Evolutionary conservation across 495 filamentous ascomycete genomes (phyloP).

Genomic region (Neurospora africana): DNA sequence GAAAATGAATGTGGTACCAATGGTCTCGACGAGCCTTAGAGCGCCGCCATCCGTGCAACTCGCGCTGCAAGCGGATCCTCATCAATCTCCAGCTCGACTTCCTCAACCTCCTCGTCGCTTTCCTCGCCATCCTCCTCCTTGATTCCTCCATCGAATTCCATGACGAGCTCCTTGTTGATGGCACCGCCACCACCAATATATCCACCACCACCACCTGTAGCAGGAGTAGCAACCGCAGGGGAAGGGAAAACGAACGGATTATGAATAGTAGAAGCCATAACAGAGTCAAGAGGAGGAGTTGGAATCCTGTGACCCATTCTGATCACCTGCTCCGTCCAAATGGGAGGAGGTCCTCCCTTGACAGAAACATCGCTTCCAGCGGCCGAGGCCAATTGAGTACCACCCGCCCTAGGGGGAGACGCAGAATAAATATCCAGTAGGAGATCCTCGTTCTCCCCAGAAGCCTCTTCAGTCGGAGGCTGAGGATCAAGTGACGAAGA

Average conservation of each 20-base stretch:
- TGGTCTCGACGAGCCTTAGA: background rate
- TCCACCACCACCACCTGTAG: background rate
- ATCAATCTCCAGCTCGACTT: background rate
- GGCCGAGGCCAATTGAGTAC: background rate
- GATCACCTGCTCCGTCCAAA: background rate
- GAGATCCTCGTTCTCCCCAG: background rate
- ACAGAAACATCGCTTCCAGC: background rate
- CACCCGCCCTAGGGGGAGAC: background rate
- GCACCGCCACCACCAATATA: background rate
- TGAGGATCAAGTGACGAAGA: background rate
- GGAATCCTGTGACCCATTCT: background rate
- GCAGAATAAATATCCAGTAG: background rate
- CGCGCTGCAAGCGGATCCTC: background rate
- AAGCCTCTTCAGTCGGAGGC: background rate
- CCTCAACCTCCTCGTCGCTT: background rate
- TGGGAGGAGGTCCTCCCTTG: background rate
- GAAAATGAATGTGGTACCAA: background rate
- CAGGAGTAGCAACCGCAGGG: background rate
- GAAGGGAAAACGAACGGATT: background rate
- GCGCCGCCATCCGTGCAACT: background rate
- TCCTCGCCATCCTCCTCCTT: background rate
- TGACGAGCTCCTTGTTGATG: background rate
- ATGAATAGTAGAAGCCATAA: background rate
- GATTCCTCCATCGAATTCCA: background rate
- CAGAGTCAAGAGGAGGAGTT: background rate